phyloP scores from a whole-genome alignment of 2,329 filamentous ascomycete species.

The Ceratocystis diversiconidia region DNA sequence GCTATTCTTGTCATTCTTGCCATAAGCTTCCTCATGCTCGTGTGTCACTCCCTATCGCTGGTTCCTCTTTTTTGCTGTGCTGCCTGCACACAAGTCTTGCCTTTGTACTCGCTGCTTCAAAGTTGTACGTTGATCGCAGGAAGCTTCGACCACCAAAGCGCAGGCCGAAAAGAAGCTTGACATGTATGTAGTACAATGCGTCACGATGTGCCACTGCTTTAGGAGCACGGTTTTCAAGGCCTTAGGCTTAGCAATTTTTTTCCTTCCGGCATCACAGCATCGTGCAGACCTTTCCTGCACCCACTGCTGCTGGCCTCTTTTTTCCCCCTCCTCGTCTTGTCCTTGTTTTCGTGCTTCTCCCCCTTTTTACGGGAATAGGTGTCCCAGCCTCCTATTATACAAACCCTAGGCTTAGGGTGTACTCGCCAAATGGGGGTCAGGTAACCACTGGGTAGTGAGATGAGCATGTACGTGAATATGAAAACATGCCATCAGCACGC shows the following conservation, averaged over 20 bases:
- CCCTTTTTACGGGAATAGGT: not conserved
- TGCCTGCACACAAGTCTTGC: not conserved
- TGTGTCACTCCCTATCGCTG: not conserved
- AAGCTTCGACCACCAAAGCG: not conserved
- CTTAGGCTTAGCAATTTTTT: no score
- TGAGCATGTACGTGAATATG: no score
- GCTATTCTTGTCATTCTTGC: not conserved
- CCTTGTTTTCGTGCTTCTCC: not conserved
- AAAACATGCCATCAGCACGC: not conserved
- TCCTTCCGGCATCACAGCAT: not conserved
- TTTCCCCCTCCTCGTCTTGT: not conserved
- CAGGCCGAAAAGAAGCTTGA: not conserved
- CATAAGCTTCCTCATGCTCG: not conserved
- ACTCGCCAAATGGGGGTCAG: no score
- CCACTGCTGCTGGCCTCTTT: not conserved
- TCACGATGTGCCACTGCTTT: not conserved
- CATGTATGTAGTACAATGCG: constrained; percentile 4
- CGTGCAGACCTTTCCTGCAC: not conserved
- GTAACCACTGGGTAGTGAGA: no score
- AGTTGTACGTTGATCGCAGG: not conserved
- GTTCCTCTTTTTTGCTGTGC: not conserved
- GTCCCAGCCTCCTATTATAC: not conserved
- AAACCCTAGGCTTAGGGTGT: not conserved
- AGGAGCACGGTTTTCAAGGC: not conserved
- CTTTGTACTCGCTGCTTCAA: no score